Percentiles rank a stretch among this genome's conserved stretches.
These are phyloP conservation scores for Fusarium odoratissimum DNA, from an alignment of 2,329 filamentous ascomycete species.

Conservation along the genomic window DNA sequence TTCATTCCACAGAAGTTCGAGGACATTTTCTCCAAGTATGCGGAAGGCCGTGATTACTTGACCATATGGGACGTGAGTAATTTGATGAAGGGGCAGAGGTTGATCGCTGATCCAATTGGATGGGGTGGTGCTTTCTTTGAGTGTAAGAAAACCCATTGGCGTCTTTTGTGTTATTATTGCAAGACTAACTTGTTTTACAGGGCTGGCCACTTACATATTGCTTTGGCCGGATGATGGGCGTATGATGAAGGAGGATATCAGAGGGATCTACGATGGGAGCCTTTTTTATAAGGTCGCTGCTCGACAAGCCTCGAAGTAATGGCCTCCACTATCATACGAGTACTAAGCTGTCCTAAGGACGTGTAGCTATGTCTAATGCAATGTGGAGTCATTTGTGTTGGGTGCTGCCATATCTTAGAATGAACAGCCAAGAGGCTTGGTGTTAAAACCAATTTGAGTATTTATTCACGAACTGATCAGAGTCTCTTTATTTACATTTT, in stretches of 20 bases:
- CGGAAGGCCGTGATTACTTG: not conserved
- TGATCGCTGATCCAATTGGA: not conserved
- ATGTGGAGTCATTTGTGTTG: accelerated
- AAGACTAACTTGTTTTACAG: accelerated
- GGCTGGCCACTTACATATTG: not conserved
- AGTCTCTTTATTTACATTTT: too few relatives aligned
- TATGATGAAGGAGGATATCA: slow-evolving; percentile 1
- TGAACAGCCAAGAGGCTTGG: not conserved
- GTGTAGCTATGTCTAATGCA: accelerated
- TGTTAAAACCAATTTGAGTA: accelerated
- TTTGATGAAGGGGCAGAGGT: accelerated
- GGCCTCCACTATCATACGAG: accelerated
- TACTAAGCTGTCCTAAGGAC: accelerated
- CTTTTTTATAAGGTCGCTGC: not conserved
- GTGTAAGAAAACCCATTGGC: not conserved
- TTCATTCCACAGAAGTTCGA: not conserved
- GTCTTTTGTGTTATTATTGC: not conserved
- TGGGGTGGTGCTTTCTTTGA: not conserved
- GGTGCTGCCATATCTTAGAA: not conserved
- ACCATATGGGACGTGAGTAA: not conserved
- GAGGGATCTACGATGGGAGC: not conserved
- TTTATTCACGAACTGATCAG: not conserved
- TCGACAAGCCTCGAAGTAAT: not conserved
- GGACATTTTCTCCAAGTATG: not conserved
- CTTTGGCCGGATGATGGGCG: not conserved